Conservation (phyloP, 2,329 filamentous ascomycete genomes). For the Curvularia sp. region DNA sequence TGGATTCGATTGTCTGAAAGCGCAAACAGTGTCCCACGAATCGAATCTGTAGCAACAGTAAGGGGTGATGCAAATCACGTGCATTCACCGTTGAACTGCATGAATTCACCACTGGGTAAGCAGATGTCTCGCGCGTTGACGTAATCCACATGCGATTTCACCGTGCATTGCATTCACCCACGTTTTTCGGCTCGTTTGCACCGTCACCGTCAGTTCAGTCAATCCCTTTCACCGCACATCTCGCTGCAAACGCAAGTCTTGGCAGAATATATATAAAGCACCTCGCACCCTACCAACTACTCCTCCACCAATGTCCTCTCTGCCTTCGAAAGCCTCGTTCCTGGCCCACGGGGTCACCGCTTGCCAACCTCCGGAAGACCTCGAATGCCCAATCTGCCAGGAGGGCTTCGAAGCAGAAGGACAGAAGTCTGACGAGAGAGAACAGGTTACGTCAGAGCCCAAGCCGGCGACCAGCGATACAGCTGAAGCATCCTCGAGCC, state of each 20-base stretch:
- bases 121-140: background rate
- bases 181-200: background rate
- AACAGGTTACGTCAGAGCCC: no score
- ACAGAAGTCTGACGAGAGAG: no score
- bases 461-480: background rate
- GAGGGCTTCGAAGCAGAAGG: background rate
- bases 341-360: no score
- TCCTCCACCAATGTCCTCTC: background rate
- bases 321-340: no score
- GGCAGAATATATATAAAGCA: no score
- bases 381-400: background rate
- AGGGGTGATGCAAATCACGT: background rate
- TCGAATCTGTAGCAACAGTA: no score
- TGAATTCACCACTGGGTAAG: background rate
- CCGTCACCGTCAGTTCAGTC: no score
- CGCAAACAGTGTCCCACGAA: background rate
- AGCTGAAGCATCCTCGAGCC: no score
- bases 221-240: background rate
- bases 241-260: no score
- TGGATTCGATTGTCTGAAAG: background rate
- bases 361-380: background rate
- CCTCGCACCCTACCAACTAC: no score
- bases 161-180: background rate
- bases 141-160: background rate
- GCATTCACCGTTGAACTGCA: background rate